phyloP scores from a whole-genome alignment of 2,329 filamentous ascomycete species.

The Gliomastix tumulicola region DNA sequence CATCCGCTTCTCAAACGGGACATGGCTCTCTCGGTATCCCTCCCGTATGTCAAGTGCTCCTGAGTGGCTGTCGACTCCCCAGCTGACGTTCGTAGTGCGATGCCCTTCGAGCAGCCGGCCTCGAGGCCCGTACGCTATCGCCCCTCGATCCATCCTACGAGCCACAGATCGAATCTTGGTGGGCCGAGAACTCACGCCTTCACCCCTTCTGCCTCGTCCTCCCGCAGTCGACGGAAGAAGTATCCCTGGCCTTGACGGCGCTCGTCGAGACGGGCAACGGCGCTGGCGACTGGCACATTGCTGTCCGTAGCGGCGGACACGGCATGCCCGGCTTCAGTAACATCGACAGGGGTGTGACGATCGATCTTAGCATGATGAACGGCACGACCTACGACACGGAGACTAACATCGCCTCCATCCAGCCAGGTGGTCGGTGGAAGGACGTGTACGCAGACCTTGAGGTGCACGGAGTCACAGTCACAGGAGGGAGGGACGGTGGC shows the following conservation, averaged over 20 bases:
- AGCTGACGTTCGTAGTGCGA: background rate
- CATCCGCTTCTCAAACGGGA: too few relatives aligned
- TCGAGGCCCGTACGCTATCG: background rate
- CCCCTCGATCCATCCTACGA: background rate
- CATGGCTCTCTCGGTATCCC: too few relatives aligned
- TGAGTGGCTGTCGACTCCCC: too few relatives aligned
- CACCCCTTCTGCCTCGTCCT: constrained; percentile 16
- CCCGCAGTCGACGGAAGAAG: constrained; percentile 12
- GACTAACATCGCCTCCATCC: constrained; percentile 6
- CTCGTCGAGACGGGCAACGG: constrained; percentile 8
- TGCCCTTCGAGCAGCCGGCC: background rate
- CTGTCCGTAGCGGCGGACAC: constrained; percentile 44
- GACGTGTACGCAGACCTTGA: constrained; percentile 10
- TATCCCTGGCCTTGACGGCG: constrained; percentile 9
- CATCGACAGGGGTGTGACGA: constrained; percentile 31
- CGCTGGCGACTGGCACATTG: constrained; percentile 26
- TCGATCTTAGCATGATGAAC: constrained; percentile 28
- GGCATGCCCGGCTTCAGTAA: constrained; percentile 32
- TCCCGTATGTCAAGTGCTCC: too few relatives aligned
- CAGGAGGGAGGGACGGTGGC: constrained; percentile 31
- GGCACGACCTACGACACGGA: constrained; percentile 5
- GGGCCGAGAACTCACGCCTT: background rate
- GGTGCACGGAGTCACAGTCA: constrained; percentile 26
- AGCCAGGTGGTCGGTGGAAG: constrained; percentile 6
- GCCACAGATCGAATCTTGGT: background rate